Evolutionary conservation across 306 rosid species (phyloP), one percentile per base, ranked within the genome.

Genomic region (Dryas drummondii): DNA sequence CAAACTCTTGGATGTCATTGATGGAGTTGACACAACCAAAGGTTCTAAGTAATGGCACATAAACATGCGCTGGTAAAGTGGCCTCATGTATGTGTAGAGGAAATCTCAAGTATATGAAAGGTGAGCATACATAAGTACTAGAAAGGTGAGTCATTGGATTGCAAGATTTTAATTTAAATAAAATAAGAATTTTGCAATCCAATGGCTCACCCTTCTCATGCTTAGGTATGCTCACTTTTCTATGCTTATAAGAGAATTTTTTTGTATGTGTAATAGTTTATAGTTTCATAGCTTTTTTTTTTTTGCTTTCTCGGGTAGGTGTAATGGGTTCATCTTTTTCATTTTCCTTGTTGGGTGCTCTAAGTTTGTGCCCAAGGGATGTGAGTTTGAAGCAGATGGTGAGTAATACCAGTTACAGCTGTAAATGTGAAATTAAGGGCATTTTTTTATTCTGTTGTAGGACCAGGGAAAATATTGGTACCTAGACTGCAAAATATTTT

Each of bases 1-100:
- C 77, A 93, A 86, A 81, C 91, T 87, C 52, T 79, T 93, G 93
- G 90, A 86, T 48, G 81, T 87, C 80, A 87, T 91, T 40, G 97
- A 91, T 74, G 82, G 93, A 60, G 87, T 91, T 76, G 96, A 87
- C 73, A 89, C 77, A 41, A 75, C 78, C 41, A 17, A 53, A 44
- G 51, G 55, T 10, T 22, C 42, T 17, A 45, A 49, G 69, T 2
- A 14, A 41, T 51, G 13, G 56, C 56, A 14, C 14, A 14, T 14
- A 5, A 51, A 51, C 55, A 51, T 50, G n/a, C 1, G 54, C 54
- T 50, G 58, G 22, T 5, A 54, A 2, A 54, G 8, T 15, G 9
- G 26, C 17, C 58, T n/a, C 58, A n/a, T 22, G 22, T 22, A 22
- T 22, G 22, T 22, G 22, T 22, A 22, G 22, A 22, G 22, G 22